Base-by-base conservation (phyloP, 2,329 filamentous ascomycete genomes). In the Talaromyces sp. region DNA sequence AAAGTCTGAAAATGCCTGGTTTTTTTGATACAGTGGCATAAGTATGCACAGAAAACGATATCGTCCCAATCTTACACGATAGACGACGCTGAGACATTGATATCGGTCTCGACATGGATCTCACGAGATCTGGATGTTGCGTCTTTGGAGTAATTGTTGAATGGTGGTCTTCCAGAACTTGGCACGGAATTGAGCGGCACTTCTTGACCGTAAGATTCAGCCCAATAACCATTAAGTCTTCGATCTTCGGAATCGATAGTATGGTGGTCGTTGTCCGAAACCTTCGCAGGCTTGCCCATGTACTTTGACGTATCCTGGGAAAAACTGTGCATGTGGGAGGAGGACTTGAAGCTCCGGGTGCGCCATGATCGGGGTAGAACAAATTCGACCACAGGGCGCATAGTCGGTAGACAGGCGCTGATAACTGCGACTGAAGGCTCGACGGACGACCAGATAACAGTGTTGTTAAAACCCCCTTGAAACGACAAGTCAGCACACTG, bases 351-450 rank as follows among this genome's bases (percentile, higher is more conserved):
- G 21, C 42, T 46, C 11, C 42, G 42, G 25, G 2, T 62, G 39
- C 31, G 65, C 42, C 42, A 46, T 6, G 42, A 46, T 23, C 59
- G 14, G 67, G 28, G 14, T 67, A 68, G 55, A 73, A 71, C 1
- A 72, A 46, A 60, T 2, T 46, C 42, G n/a, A 46, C 11, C 12
- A 46, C 42, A 46, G 71, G 71, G 21, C 69, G 63, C 5, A 73
- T 64, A 50, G 73, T 72, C 1, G 71, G 67, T 1, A 73, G 68
- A 60, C 72, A 73, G 31, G 72, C 72, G 1, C 70, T 71, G 7
- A 67, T 67, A 39, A 73, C 73, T 16, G 67, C 71, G 0, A 72
- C 71, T 0, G 70, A 69, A 1, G 70, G 68, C 60, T 73, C 71
- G 21, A 69, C 66, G 40, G 71, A 72, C 0, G 72, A 73, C 71